These are phyloP conservation scores for Fusarium burgessii DNA, from an alignment of 2,329 filamentous ascomycete genomes.

Conservation along the genomic window DNA sequence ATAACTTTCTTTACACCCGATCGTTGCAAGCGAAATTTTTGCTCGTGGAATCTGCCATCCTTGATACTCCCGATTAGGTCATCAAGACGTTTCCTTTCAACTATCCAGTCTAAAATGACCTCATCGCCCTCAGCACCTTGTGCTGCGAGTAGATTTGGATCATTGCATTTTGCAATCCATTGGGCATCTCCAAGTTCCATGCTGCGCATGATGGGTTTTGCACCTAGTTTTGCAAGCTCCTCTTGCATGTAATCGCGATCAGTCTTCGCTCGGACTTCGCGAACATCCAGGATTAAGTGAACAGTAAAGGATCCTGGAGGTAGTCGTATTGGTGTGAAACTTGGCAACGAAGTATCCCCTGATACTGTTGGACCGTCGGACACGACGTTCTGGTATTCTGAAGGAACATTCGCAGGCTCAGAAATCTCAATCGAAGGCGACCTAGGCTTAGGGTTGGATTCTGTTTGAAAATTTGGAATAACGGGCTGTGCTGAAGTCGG, in stretches of 20 bases:
- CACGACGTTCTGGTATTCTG: slow-evolving; percentile 55
- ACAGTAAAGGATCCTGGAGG: slow-evolving; percentile 76
- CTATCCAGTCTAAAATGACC: slow-evolving; percentile 81
- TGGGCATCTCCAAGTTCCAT: slow-evolving; percentile 81
- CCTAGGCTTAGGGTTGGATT: slow-evolving; percentile 3
- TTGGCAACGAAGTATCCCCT: slow-evolving; percentile 54
- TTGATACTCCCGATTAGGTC: slow-evolving; percentile 85
- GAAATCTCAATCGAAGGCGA: slow-evolving; percentile 38
- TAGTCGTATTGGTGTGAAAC: slow-evolving; percentile 70
- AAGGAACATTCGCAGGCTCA: slow-evolving; percentile 22
- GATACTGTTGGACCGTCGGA: slow-evolving; percentile 52
- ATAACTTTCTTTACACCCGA: slow-evolving; percentile 81
- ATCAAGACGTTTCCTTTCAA: slow-evolving; percentile 84
- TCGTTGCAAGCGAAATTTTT: slow-evolving; percentile 81
- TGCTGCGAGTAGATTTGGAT: slow-evolving; percentile 65
- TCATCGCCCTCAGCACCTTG: slow-evolving; percentile 74
- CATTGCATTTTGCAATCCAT: slow-evolving; percentile 81
- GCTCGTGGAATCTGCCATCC: slow-evolving; percentile 84
- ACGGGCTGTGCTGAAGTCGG: slow-evolving; percentile 9
- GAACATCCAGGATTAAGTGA: slow-evolving; percentile 78
- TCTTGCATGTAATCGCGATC: slow-evolving; percentile 83
- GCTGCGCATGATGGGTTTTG: slow-evolving; percentile 73
- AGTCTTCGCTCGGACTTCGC: slow-evolving; percentile 78
- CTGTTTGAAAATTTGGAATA: slow-evolving; percentile 7
- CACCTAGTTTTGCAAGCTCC: slow-evolving; percentile 74